Base-by-base conservation (phyloP, 2,329 filamentous ascomycete species). In the Sporothrix variecibatus region DNA sequence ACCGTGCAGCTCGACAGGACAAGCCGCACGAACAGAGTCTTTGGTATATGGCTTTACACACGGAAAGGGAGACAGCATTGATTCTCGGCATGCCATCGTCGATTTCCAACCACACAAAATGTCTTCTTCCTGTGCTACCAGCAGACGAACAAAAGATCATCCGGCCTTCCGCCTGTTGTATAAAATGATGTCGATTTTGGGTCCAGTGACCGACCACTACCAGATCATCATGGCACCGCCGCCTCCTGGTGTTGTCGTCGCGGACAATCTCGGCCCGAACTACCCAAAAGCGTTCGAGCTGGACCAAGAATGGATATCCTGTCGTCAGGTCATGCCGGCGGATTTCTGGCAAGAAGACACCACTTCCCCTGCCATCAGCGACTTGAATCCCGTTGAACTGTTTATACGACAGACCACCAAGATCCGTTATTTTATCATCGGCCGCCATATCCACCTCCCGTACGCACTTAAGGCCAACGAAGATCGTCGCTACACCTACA, bases 61-160 rank as follows among this genome's bases (percentile, higher is more conserved):
- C 80, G 1, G 88, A 90, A 75, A 82, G 87, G 40, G 85, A 86
- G 75, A 77, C 88, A 6, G 86, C 86, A 31, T 78, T 88, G 23
- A 80, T 88, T n/a, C 82, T 89, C 3, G 88, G 88, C 15, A 82
- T 89, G 7, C 88, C 88, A 2, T 83, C 83, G 72, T 81, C 80
- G 1, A 79, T 84, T 20, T 76, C 81, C 0, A 81, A 82, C 38
- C 72, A 69, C 12, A 74, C 78, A 26, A 75, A 75, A 2, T 28
- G 38, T 17, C 40, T 72, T 6, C 58, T 72, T n/a, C 51, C 69
- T 0, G 28, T 43, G 4, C 6, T 60, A 15, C 53, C 58, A 2
- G 7, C 31, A 12, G 65, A 69, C n/a, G 67, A 58, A 3, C 20
- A 64, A 72, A 17, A 53, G 2, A 1, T 58, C 12, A 23, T 38